phyloP scores from a whole-genome alignment of 176 grass and related monocot species.

The Aegilops sharonensis region DNA sequence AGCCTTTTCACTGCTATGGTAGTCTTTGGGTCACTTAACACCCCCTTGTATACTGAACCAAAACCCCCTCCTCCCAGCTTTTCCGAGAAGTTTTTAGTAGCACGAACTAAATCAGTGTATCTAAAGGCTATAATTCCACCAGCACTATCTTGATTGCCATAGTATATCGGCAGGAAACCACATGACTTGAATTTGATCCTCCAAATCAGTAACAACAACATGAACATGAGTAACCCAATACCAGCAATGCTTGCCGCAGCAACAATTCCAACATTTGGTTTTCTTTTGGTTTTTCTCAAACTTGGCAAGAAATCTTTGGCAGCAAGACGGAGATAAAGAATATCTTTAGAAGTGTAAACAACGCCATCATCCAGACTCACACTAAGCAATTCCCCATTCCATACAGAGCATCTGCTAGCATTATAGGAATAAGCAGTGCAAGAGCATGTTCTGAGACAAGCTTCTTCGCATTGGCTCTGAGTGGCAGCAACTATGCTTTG shows the following conservation, averaged over 20 bases:
- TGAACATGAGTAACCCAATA: neutral
- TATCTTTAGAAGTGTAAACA: neutral
- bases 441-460: neutral
- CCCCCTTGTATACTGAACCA: neutral
- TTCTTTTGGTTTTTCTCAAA: neutral
- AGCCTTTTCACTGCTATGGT: neutral
- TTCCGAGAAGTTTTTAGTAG: neutral
- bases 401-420: neutral
- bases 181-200: neutral
- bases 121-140: neutral
- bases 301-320: neutral
- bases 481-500: neutral
- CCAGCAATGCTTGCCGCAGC: neutral
- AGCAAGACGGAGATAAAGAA: neutral
- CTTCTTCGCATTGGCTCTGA: neutral
- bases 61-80: neutral
- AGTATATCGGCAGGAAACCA: neutral
- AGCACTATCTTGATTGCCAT: neutral
- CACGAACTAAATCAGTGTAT: neutral
- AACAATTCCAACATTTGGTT: neutral
- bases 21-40: neutral
- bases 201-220: neutral
- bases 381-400: neutral
- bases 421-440: neutral
- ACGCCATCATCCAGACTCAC: neutral